Base-by-base conservation (phyloP, 2,329 filamentous ascomycete species). In the Fusarium nematophilum region DNA sequence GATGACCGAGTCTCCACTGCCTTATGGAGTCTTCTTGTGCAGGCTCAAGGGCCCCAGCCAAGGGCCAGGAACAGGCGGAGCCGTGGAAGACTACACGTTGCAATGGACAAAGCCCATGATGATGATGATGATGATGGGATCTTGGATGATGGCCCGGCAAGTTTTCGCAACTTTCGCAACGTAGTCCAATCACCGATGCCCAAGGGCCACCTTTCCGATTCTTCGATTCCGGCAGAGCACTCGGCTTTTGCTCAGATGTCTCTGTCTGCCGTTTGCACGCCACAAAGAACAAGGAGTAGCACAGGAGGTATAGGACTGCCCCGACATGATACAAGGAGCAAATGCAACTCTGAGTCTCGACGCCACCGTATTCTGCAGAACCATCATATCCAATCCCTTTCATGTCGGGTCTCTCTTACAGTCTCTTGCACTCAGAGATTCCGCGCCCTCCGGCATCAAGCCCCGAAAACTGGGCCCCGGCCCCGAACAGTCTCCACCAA, bases 391-490 rank as follows among this genome's bases (percentile, higher is more conserved):
- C n/a, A n/a, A n/a, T n/a, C n/a, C n/a, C n/a, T n/a, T n/a, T n/a
- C n/a, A n/a, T n/a, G n/a, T n/a, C n/a, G n/a, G n/a, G n/a, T n/a
- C n/a, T 36, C 33, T 33, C 9, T 46, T 17, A 18, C 26, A 26
- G 39, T 43, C 39, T 29, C 25, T 43, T 29, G 17, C 39, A 27
- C 27, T 55, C 25, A n/a, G n/a, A n/a, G n/a, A n/a, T n/a, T n/a
- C 64, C 64, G 42, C 42, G 15, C 33, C 40, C 53, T 64, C 62
- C 56, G 56, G 46, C 18, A 26, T 51, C 31, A 23, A 59, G 23
- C 33, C 31, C 47, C 45, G 43, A 64, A 54, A 54, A 57, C 38
- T 56, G 62, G 62, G 39, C 33, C 64, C 62, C 54, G 58, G 57
- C 30, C 34, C 64, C 57, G 60, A 50, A n/a, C n/a, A 59, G 52